These are phyloP conservation scores for Eucalyptus leucophloia DNA, from an alignment of 345 rosid genomes.

Conservation along the genomic window DNA sequence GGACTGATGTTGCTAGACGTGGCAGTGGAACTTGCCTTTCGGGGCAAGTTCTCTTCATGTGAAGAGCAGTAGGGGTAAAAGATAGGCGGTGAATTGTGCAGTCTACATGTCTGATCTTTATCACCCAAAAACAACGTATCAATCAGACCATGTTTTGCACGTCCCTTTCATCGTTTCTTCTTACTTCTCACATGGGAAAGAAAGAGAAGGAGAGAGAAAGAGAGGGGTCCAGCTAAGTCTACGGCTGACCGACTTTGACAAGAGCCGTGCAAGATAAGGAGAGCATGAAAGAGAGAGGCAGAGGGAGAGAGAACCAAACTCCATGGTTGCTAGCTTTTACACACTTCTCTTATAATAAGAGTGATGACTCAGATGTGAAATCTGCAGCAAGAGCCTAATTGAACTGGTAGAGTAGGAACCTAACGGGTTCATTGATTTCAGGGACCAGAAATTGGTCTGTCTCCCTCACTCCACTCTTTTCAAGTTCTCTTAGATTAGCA, in stretches of 20 bases:
- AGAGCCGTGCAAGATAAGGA: conserved; percentile 36
- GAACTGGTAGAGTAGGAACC: neutral
- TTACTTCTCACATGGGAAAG: neutral
- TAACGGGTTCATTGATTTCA: neutral
- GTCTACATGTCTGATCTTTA: neutral
- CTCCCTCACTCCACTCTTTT: neutral
- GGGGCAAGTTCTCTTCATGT: neutral
- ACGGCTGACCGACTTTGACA: conserved; percentile 44
- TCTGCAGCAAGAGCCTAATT: neutral
- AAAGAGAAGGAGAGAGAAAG: neutral
- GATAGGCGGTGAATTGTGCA: neutral
- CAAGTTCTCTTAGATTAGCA: neutral
- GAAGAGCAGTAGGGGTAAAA: neutral
- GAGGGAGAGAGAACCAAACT: neutral
- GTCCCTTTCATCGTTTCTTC: neutral
- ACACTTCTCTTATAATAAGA: neutral
- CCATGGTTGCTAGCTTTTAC: neutral
- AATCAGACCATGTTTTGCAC: neutral
- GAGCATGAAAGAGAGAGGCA: neutral
- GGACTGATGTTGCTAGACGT: neutral
- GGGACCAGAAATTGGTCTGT: neutral
- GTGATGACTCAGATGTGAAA: neutral
- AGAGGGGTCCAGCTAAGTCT: conserved; percentile 54
- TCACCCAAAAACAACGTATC: neutral
- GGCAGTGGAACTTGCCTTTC: neutral